Base-by-base conservation (phyloP, 495 filamentous ascomycete genomes). In the Cercophora sp. region DNA sequence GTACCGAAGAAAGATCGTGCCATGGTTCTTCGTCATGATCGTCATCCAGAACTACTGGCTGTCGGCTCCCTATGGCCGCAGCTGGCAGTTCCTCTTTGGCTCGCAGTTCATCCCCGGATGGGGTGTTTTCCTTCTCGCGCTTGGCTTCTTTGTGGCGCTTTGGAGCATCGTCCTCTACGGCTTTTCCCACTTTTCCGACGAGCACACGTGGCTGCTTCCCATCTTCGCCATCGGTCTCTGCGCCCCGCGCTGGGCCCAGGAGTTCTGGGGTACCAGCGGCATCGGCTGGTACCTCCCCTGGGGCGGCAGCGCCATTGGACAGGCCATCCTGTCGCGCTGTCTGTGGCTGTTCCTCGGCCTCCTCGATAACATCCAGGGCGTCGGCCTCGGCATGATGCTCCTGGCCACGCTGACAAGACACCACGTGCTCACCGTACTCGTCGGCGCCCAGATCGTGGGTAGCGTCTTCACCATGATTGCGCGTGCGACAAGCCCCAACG, bases 41-140 rank as follows among this genome's bases (percentile, higher is more conserved):
- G 56, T 85, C 53, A 66, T 86, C 25, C 83, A 85, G 64, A 86
- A 86, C 58, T 84, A 77, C 70, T 85, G 70, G 66, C 76, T 85
- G 37, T 75, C 76, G 8, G 66, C 76, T 1, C 79, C 76, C 20
- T 81, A 81, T 59, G 80, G 82, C 31, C 77, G 80, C 29, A 82
- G 79, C 59, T 85, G 82, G 81, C 66, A 64, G n/a, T 85, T 79
- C 54, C 69, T 84, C 31, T 85, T 76, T 66, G 65, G 65, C 9
- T 74, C 74, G 22, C 52, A 70, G 23, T 71, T 78, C 57, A 72
- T 74, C 1, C 71, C 75, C 4, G 55, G 72, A 19, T 84, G 79
- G 77, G 58, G 67, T 18, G 70, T 84, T 36, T 56, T 70, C 22
- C 52, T 80, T 5, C 60, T 84, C 11, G 66, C 82, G 23, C 10